Evolutionary conservation across 257 asterid genomes (phyloP).

Genomic region (Solanum paucissectum): DNA sequence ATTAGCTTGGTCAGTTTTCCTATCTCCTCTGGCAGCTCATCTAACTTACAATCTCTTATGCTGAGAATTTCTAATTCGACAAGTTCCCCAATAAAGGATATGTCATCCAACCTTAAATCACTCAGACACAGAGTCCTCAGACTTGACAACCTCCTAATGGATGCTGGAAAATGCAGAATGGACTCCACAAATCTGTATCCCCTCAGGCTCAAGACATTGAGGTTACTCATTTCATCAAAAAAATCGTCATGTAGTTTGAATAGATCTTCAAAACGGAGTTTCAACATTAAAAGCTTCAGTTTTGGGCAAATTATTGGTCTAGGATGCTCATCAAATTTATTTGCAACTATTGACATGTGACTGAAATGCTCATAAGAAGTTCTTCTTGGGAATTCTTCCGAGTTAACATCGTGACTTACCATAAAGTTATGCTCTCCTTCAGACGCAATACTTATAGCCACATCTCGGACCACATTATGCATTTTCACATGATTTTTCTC

Average conservation of each 20-base stretch:
- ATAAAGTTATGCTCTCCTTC: neutral
- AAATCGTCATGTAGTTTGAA: too few relatives aligned
- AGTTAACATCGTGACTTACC: neutral
- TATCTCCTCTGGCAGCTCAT: neutral
- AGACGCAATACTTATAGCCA: neutral
- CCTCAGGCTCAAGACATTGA: too few relatives aligned
- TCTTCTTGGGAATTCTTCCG: neutral
- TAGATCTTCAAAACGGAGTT: too few relatives aligned
- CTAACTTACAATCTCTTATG: neutral
- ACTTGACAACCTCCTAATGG: neutral
- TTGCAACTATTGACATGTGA: neutral
- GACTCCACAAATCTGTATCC: neutral
- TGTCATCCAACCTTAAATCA: neutral
- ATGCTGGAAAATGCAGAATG: neutral
- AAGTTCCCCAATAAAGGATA: neutral
- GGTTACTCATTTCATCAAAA: too few relatives aligned
- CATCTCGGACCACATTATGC: constrained; percentile 9
- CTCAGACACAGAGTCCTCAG: neutral
- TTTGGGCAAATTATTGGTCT: too few relatives aligned
- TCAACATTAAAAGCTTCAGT: too few relatives aligned
- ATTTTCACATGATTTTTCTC: neutral
- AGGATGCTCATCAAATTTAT: too few relatives aligned
- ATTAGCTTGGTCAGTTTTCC: neutral
- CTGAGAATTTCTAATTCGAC: neutral
- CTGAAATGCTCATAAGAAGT: neutral